Evolutionary conservation across 2,329 filamentous ascomycete species (phyloP).

Genomic region (Penicillium sp.): DNA sequence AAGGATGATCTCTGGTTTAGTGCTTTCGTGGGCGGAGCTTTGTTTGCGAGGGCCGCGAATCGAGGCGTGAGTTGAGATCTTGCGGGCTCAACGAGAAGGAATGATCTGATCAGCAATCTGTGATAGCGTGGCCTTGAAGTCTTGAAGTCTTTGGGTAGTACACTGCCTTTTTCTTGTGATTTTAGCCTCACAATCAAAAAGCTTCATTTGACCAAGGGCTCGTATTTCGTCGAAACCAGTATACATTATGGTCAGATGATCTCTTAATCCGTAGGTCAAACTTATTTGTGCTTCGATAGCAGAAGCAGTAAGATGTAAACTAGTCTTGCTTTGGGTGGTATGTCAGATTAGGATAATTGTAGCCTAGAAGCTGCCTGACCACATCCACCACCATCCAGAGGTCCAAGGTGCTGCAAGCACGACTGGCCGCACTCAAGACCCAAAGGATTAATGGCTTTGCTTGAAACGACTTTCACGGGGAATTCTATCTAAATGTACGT

Average conservation of each 20-base stretch:
- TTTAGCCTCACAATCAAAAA: constrained; percentile 6
- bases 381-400: too few relatives aligned
- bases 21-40: background rate
- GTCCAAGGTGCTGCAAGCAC: too few relatives aligned
- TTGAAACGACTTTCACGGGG: too few relatives aligned
- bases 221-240: background rate
- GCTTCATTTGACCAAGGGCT: background rate
- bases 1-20: background rate
- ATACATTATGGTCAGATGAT: background rate
- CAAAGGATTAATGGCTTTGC: too few relatives aligned
- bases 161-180: background rate
- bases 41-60: background rate
- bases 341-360: too few relatives aligned
- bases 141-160: background rate
- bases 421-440: too few relatives aligned
- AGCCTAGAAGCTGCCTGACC: too few relatives aligned
- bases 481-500: too few relatives aligned
- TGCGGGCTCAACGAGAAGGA: background rate
- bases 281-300: too few relatives aligned
- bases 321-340: too few relatives aligned
- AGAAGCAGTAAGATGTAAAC: too few relatives aligned
- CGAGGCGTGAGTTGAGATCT: background rate
- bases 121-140: background rate
- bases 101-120: background rate
- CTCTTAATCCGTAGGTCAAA: too few relatives aligned